Evolutionary conservation across 202 grass and related monocot genomes (phyloP), one percentile per base, ranked within the genome.

Genomic region (Elaeis oleifera): DNA sequence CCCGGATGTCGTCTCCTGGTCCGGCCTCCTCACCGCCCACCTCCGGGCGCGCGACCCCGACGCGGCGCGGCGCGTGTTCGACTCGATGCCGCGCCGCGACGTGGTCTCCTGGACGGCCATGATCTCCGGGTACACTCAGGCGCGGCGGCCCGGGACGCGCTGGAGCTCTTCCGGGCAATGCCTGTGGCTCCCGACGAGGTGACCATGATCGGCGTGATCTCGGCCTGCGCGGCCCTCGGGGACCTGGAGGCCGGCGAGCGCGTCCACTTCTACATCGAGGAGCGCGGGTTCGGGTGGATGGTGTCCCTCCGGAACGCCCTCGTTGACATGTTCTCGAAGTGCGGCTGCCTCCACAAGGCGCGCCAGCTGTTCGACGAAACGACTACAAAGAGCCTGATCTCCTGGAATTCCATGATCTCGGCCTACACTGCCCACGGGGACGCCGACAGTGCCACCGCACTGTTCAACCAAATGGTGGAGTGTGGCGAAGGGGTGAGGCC

Each of bases 271-370:
- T 72, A 83, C 36, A 54, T 88, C 53, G 76, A 83, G 65, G 82
- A 73, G 15, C 71, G 55, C 72, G 80, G 73, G 32, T 88, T 83
- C 64, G 76, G 72, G 18, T 88, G 85, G 85, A 80, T 88, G 80
- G 39, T 88, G 9, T 71, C 85, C 5, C 85, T 83, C 57, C 55
- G 69, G 59, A 80, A 77, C 61, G 76, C 80, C 4, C 80, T 83
- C 16, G 73, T 88, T 51, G 69, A 83, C 70, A 88, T 88, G 85
- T 83, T 83, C 22, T 64, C 80, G 4, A 83, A 83, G 56, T 83
- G 80, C 0, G 85, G 85, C 6, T 77, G 55, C 73, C 73, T 83
- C 49, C 8, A 51, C 53, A 71, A 77, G 31, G 80, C 85, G 6
- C 73, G 56, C 2, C 21, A 49, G 18, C 72, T 83, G 76, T 88